A percentile compares a stretch with the other conserved stretches of the same genome.
phyloP scores from a whole-genome alignment of 164 flowering plant genomes.

The Saururus chinensis region DNA sequence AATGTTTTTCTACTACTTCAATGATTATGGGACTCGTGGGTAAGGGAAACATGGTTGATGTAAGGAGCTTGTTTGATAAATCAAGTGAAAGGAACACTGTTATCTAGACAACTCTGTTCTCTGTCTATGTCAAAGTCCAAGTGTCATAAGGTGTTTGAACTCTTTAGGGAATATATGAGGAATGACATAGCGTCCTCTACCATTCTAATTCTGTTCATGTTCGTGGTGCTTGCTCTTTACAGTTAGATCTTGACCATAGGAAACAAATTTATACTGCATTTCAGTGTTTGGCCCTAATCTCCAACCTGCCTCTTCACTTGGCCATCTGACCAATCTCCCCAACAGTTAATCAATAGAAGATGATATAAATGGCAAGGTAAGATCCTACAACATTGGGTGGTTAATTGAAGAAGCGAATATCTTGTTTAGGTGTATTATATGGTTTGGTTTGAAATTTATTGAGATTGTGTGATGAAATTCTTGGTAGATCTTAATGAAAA shows the following conservation, averaged over 20 bases:
- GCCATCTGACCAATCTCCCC: no score
- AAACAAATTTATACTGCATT: constrained; percentile 57
- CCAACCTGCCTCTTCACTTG: no score
- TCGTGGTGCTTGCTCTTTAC: constrained; percentile 51
- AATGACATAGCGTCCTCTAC: constrained; percentile 28
- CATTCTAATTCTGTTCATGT: constrained; percentile 32
- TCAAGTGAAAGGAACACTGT: constrained; percentile 44
- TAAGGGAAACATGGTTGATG: no score
- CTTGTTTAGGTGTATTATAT: no score
- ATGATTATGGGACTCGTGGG: constrained; percentile 57
- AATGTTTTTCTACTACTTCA: constrained; percentile 41
- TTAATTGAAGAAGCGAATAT: no score
- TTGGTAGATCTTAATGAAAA: no score
- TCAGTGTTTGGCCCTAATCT: constrained; percentile 53
- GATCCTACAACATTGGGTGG: no score
- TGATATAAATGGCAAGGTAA: no score
- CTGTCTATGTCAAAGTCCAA: constrained; percentile 52
- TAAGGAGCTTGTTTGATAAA: constrained; percentile 51
- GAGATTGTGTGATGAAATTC: no score
- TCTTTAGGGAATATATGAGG: constrained; percentile 30
- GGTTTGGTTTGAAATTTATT: no score
- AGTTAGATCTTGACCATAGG: constrained; percentile 50
- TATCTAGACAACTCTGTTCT: constrained; percentile 68
- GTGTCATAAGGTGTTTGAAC: constrained; percentile 45
- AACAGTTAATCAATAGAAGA: no score